Base-by-base conservation (phyloP, 73 alveolate genomes). In the Paramecium sonneborni region DNA sequence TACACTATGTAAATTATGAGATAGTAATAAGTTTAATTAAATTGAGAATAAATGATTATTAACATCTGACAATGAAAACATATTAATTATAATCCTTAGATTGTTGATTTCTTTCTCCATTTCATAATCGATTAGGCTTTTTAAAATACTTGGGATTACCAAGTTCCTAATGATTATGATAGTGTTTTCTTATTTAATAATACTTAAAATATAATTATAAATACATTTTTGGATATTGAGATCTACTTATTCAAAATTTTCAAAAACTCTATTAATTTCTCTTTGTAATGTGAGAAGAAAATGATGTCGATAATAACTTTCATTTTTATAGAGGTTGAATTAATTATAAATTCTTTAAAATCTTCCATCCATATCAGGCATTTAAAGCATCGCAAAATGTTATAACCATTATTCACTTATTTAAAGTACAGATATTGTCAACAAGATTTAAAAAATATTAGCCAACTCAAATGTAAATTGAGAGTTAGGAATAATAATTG, bases 71-170 rank as follows among this genome's bases (percentile, higher is more conserved):
- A 23, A 62, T 62, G 82, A 32, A 62, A 62, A 8, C 11, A 62
- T 0, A 62, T 62, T 62, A 62, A 62, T 28, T 62, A 32, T 32
- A 62, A 62, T 28, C 82, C 82, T 70, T 70, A 70, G 9, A 70
- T 34, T 28, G 34, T 34, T 5, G 86, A 70, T 70, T 70, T 70
- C 57, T 70, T 34, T 30, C 14, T 70, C 86, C 86, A 70, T 70
- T 70, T 70, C 52, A 70, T 34, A 11, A 70, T 70, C 1, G 86
- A 70, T 70, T 70, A 37, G 32, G 86, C 86, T 9, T 70, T 70
- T 15, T 70, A 4, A 70, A 70, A 70, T 34, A 37, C 18, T 70
- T 30, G 18, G 5, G 86, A 70, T 34, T 70, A 20, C 86, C 86
- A 70, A 11, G 10, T 8, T 20, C 86, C 52, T 15, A 70, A 70